These are phyloP conservation scores for Calonectria ilicicola DNA, from an alignment of 2,329 filamentous ascomycete species.

Conservation along the genomic window DNA sequence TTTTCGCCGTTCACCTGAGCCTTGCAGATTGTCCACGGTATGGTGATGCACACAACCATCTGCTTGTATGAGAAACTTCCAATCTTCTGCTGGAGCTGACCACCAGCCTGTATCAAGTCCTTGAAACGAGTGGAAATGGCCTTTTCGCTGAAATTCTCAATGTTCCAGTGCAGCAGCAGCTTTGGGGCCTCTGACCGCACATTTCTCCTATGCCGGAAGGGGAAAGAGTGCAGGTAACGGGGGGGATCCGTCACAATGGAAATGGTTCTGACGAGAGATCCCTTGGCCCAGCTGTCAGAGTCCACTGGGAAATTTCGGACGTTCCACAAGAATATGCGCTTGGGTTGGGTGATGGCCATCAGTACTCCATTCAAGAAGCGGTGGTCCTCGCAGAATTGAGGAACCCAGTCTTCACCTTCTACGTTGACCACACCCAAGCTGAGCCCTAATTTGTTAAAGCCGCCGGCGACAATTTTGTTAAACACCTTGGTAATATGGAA, in stretches of 20 bases:
- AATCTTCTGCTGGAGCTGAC: slow-evolving; percentile 11
- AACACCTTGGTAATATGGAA: slow-evolving; percentile 1
- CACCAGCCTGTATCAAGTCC: slow-evolving; percentile 14
- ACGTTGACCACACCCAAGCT: slow-evolving; percentile 12
- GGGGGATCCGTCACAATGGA: slow-evolving; percentile 23
- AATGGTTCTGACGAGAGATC: slow-evolving; percentile 17
- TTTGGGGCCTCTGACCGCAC: background rate
- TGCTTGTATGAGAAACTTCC: slow-evolving; percentile 25
- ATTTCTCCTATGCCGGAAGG: slow-evolving; percentile 16
- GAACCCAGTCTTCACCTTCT: slow-evolving; percentile 7
- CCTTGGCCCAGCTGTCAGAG: slow-evolving; percentile 18
- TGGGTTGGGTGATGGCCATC: slow-evolving; percentile 16
- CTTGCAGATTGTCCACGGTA: slow-evolving; percentile 19
- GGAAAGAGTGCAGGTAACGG: slow-evolving; percentile 22
- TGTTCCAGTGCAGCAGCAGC: slow-evolving; percentile 20
- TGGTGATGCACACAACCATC: slow-evolving; percentile 23
- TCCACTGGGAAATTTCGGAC: slow-evolving; percentile 15
- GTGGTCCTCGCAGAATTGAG: slow-evolving; percentile 8
- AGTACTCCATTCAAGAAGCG: slow-evolving; percentile 21
- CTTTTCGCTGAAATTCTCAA: background rate
- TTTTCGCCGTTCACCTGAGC: background rate
- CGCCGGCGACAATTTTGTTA: slow-evolving; percentile 9
- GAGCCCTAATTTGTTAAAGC: slow-evolving; percentile 5
- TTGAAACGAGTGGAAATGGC: slow-evolving; percentile 19
- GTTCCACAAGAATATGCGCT: slow-evolving; percentile 19